These are phyloP conservation scores for Bruguiera sexangula DNA, from an alignment of 345 rosid genomes.

Conservation along the genomic window DNA sequence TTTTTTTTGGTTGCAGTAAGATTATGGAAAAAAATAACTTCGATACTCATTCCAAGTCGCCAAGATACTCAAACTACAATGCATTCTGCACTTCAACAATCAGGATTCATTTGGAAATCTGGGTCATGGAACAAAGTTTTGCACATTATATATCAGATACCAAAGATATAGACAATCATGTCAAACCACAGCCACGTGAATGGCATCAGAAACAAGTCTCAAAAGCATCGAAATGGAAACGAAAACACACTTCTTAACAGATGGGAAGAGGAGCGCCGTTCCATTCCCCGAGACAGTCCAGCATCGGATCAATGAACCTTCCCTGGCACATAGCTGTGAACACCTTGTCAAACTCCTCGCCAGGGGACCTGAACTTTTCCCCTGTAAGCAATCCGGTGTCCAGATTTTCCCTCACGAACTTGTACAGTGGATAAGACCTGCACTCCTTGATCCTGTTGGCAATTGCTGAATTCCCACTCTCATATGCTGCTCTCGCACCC, in stretches of 20 bases:
- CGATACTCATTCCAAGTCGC: too few relatives aligned
- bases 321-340: constrained; percentile 63
- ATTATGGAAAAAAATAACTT: too few relatives aligned
- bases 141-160: neutral
- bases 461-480: constrained; percentile 46
- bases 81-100: too few relatives aligned
- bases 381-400: constrained; percentile 57
- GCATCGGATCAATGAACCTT: constrained; percentile 57
- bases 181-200: neutral
- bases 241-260: constrained; percentile 13
- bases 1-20: too few relatives aligned
- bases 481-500: constrained; percentile 42
- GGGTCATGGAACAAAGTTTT: too few relatives aligned
- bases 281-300: constrained; percentile 73
- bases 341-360: constrained; percentile 71
- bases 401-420: constrained; percentile 55
- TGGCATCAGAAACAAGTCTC: neutral
- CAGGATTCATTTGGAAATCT: too few relatives aligned
- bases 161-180: neutral
- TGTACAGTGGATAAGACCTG: constrained; percentile 72
- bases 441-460: constrained; percentile 62
- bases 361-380: constrained; percentile 58
- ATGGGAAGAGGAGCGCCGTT: constrained; percentile 70
- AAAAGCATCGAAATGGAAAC: neutral
- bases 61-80: too few relatives aligned